Base-by-base conservation (phyloP, 306 rosid genomes). In the Luffa acutangula region DNA sequence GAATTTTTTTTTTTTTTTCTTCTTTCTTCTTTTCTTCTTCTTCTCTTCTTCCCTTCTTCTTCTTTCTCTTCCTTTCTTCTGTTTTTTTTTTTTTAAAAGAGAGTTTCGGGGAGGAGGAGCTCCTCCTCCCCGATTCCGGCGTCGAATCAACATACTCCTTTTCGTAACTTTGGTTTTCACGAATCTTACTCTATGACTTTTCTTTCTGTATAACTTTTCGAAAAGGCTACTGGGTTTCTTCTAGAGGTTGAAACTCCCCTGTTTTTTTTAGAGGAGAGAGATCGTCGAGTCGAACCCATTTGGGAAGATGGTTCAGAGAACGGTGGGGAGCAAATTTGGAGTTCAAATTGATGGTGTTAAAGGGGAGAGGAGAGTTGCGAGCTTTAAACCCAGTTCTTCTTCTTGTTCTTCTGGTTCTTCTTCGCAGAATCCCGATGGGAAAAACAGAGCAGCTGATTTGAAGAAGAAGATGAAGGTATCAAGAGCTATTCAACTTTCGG, bases 391-490 rank as follows among this genome's bases (percentile, higher is more conserved):
- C 41, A 71, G 80, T 41, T 84, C 87, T 20, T 66, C 48, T 76
- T 11, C 0, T 60, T 60, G 78, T 37, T 83, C 85, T 15, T 66
- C 43, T 78, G 9, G 1, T 58, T 58, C 67, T 60, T 82, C 87
- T 66, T 85, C 88, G 56, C 93, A 87, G 45, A 65, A 82, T 78
- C 90, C 85, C 46, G 98, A 92, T 82, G 92, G 86, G 3, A 95
- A 87, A 88, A 80, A 7, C 78, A 85, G 93, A 86, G 91, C 82
- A 65, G 81, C 89, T 79, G 99, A 93, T 62, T 84, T 91, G 90
- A 95, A 89, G 92, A 95, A 85, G 87, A 93, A 89, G 82, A 90
- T 93, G 91, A 95, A 86, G 85, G 93, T 91, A 64, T 75, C 97
- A 57, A 86, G 83, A 81, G 78, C 92, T 80, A 83, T 87, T 79